Percentiles rank a stretch among this genome's conserved stretches.
These are phyloP conservation scores for Candida insectorum DNA, from an alignment of 805 yeast genomes.

Conservation along the genomic window DNA sequence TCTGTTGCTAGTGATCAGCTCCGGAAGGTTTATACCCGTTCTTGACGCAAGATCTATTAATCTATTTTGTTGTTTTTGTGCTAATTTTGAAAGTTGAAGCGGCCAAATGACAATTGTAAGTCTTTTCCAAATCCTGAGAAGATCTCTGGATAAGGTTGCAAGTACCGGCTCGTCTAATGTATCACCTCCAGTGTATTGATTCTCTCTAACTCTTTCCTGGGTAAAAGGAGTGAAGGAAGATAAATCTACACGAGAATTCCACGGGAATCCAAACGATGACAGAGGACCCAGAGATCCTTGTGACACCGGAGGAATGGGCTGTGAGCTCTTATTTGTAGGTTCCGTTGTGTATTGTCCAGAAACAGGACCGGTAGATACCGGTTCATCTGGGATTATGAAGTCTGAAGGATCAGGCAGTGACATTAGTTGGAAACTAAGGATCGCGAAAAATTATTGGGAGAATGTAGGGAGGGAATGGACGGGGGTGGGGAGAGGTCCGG, in stretches of 20 bases:
- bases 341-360: no score
- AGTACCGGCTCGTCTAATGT: constrained; percentile 69
- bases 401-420: no score
- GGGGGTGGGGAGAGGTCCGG: no score
- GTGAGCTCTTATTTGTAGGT: neutral
- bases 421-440: no score
- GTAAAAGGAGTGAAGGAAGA: constrained; percentile 33
- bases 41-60: constrained; percentile 32
- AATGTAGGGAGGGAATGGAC: no score
- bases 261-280: no score
- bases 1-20: constrained; percentile 25
- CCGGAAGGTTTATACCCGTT: constrained; percentile 35
- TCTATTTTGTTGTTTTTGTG: constrained; percentile 30
- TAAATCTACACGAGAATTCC: constrained; percentile 23
- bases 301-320: neutral
- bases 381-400: constrained; percentile 38
- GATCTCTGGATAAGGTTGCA: constrained; percentile 46
- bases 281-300: constrained; percentile 1
- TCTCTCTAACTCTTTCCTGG: constrained; percentile 30
- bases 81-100: constrained; percentile 34
- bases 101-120: constrained; percentile 44
- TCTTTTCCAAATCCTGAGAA: constrained; percentile 32
- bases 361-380: constrained; percentile 2
- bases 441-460: no score
- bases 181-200: constrained; percentile 64